Evolutionary conservation across 805 yeast species (phyloP), one percentile per base, ranked within the genome.

Genomic region (Metschnikowia henanensis): DNA sequence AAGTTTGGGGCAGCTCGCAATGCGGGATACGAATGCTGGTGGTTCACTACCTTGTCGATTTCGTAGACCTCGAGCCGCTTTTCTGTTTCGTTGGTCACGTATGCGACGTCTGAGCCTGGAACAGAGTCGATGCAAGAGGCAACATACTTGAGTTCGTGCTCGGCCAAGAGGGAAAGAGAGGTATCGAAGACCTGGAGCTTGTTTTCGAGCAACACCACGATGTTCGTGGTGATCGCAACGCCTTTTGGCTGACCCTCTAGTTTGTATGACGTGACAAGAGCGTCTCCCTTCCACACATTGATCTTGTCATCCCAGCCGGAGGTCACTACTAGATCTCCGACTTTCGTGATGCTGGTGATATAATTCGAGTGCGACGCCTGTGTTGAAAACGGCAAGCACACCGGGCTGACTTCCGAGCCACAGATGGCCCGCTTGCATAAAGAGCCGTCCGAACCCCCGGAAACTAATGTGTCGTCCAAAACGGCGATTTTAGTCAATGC

Each of bases 271-370:
- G 39, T 25, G 15, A 39, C 42, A 31, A 56, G 44, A 3, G 40
- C 41, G 12, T 46, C 53, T n/a, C 48, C 48, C 12, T 56, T 46
- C 72, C 73, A 66, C 13, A 59, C 33, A 57, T 76, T 79, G 35
- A 90, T 56, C 12, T 79, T 79, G 58, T 88, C 96, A 64, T 92
- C 99, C 98, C 98, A 94, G 3, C 91, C 95, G 17, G 80, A 71
- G n/a, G 89, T 73, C 12, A 41, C 44, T 16, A 80, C 56, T 6
- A 65, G 41, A 0, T 62, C 56, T 0, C 59, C 62, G 10, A 58
- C 56, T 53, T 29, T 41, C 15, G 62, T 48, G 15, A 77, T 75
- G 2, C 83, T 81, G 26, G 79, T 80, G 35, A 92, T 76, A 49
- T 84, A 76, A 52, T 90, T 89, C 0, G 76, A 59, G 62, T 91